Evolutionary conservation across 1,284 basidiomycete genomes (phyloP), one percentile per base, ranked within the genome.

Genomic region (Apiotrichum akiyoshidainum): DNA sequence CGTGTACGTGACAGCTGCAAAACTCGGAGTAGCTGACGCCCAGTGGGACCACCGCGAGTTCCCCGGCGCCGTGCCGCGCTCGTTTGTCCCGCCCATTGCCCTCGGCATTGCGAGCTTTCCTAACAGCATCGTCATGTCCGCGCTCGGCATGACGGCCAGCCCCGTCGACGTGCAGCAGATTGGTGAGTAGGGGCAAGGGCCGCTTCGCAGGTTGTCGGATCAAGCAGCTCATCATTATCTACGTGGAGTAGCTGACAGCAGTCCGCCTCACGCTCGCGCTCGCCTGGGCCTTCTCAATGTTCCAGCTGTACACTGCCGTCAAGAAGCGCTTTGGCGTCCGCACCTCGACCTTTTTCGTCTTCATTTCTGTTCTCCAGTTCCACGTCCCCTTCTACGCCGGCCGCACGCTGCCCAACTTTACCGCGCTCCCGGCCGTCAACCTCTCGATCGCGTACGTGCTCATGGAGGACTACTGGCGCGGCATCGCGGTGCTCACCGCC

Each of bases 371-470:
- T 59, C 84, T 85, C 0, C 92, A 96, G 73, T 98, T 97, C 72
- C 95, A 98, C 74, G 76, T 93, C 13, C 86, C 87, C 5, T 99
- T 92, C 76, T 99, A 92, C 87, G 88, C 91, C 78, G 86, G 92
- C 5, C 81, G 95, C 48, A 96, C 95, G 0, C 79, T 97, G 16
- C 94, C 95, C 0, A 99, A 99, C 75, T 94, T 93, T 84, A 86
- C 93, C 63, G 92, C 92, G 5, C 80, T 95, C 19, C 81, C 89
- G 11, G 84, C 87, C 53, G 66, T 66, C 52, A 54, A 67, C 44
- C 53, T 67, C 31, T 55, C 62, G 46, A 54, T 71, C 40, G 65
- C 70, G 9, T 52, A 63, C 21, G 52, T 72, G 12, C 41, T 73
- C 0, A 59, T 67, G 17, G 63, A 41, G 39, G 56, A 46, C 44